Evolutionary conservation across 1,284 basidiomycete species (phyloP), one percentile per base, ranked within the genome.

Genomic region (Omphalotus olearius): DNA sequence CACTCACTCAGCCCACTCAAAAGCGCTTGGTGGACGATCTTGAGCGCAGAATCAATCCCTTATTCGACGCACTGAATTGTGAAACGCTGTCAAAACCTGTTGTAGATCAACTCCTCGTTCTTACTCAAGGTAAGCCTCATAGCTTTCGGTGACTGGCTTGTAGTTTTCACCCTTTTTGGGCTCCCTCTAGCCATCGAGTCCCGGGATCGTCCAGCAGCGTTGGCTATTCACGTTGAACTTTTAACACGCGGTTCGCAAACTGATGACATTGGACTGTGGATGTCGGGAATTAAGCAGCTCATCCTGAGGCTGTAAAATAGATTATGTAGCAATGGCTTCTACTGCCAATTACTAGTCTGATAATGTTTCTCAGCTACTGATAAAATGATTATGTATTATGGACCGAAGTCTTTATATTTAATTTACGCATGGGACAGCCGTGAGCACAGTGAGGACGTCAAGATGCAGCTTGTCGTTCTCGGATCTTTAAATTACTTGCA

Each of bases 51-150:
- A 75, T 97, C 63, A 94, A 88, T 66, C 79, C 86, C 3, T 70
- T 98, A 49, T 96, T 96, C 61, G 95, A 98, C 66, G 85, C 85
- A 26, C 71, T 98, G 59, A 98, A 98, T 69, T 95, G 93, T 64
- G 93, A 92, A 60, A 88, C 90, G 6, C 67, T 98, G 17, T 86
- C 89, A n/a, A 72, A 75, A 54, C 68, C 77, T 20, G 82, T 89
- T 25, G 75, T 88, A 23, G 85, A 86, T 42, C 82, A 89, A 61
- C 69, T 93, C 42, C 59, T 80, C 17, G 77, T 82, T 41, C 75
- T 93, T 38, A 75, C 80, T 1, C 74, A 78, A 73, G 90, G 90
- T 91, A 55, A 41, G 76, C 64, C 5, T 47, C 16, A 37, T 2
- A 11, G 18, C 6, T 42, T 6, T 39, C n/a, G 9, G 52, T 41